Percentiles rank a stretch among this genome's conserved stretches.
Evolutionary conservation across 2,329 filamentous ascomycete genomes (phyloP).

Genomic region (Aspergillus spinulosporus): DNA sequence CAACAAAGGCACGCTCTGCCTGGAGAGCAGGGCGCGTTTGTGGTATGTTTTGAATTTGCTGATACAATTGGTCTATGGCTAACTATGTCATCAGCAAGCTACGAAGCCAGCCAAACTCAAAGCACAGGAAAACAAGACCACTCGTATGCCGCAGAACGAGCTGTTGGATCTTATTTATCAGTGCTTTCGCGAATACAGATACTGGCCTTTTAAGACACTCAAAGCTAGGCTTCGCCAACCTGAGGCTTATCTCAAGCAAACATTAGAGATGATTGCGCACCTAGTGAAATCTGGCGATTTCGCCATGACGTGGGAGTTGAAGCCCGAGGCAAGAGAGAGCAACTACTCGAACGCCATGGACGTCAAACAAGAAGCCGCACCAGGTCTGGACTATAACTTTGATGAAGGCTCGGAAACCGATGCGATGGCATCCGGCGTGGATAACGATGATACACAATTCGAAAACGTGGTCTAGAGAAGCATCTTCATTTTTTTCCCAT

Average conservation of each 20-base stretch:
- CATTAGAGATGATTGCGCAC: conserved; percentile 77
- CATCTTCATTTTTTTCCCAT: conserved; percentile 4
- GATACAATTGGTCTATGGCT: conserved; percentile 25
- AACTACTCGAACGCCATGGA: conserved; percentile 46
- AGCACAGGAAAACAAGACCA: conserved; percentile 75
- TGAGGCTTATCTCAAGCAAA: conserved; percentile 87
- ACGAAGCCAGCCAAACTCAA: conserved; percentile 55
- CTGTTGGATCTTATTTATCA: conserved; percentile 81
- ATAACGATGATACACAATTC: conserved; percentile 71
- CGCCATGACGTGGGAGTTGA: conserved; percentile 81
- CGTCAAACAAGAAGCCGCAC: conserved; percentile 54
- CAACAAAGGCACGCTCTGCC: conserved; percentile 58
- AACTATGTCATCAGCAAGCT: conserved; percentile 39
- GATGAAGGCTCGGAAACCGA: conserved; percentile 55
- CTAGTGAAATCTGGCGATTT: conserved; percentile 81
- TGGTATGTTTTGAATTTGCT: conserved; percentile 37
- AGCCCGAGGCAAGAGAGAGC: conserved; percentile 64
- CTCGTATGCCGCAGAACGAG: conserved; percentile 84
- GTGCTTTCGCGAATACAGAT: conserved; percentile 81
- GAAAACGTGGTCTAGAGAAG: conserved; percentile 64
- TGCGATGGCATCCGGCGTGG: conserved; percentile 50
- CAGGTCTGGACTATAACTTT: conserved; percentile 48
- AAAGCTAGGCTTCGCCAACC: conserved; percentile 78
- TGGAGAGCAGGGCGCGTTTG: conserved; percentile 43
- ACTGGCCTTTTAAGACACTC: conserved; percentile 91